Percentiles rank a stretch among this genome's conserved stretches.
Conservation (phyloP, 352 stramenopile genomes). For the Pythium aquatile region DNA sequence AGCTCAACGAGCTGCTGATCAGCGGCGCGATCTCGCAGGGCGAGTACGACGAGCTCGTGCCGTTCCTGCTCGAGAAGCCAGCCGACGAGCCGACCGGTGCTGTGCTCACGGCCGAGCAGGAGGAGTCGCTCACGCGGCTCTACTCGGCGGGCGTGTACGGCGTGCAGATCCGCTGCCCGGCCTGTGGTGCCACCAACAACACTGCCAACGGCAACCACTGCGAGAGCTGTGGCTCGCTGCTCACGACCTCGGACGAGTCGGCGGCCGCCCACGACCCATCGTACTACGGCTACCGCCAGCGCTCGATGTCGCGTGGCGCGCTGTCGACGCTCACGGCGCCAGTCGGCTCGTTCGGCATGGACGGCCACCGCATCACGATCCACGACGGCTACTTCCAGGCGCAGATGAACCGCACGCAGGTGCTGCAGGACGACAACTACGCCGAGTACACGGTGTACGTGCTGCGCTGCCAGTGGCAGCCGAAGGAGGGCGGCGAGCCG, state of each 20-base stretch:
- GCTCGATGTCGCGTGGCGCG: slow-evolving; percentile 54
- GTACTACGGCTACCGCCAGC: slow-evolving; percentile 64
- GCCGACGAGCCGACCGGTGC: slow-evolving; percentile 54
- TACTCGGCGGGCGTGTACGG: slow-evolving; percentile 78
- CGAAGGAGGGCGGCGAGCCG: slow-evolving; percentile 48
- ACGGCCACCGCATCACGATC: slow-evolving; percentile 77
- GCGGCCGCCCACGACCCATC: slow-evolving; percentile 33
- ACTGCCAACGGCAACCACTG: slow-evolving; percentile 88
- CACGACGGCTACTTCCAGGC: slow-evolving; percentile 84
- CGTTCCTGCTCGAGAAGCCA: slow-evolving; percentile 81
- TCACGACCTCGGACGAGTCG: slow-evolving; percentile 75
- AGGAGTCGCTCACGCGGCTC: slow-evolving; percentile 77
- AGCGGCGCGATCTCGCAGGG: slow-evolving; percentile 77
- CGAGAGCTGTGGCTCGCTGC: slow-evolving; percentile 79
- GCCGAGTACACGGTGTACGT: slow-evolving; percentile 89
- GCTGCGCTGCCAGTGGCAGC: slow-evolving; percentile 80
- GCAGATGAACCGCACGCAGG: slow-evolving; percentile 83
- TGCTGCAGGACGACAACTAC: slow-evolving; percentile 89
- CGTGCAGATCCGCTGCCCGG: slow-evolving; percentile 85
- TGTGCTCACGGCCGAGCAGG: slow-evolving; percentile 71
- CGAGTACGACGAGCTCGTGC: slow-evolving; percentile 87
- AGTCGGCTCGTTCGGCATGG: slow-evolving; percentile 74
- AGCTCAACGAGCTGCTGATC: slow-evolving; percentile 84
- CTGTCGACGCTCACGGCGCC: slow-evolving; percentile 67
- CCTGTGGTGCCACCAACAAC: slow-evolving; percentile 85